These are phyloP conservation scores for Yamadazyma tumulicola DNA, from an alignment of 805 yeast genomes.

Conservation along the genomic window DNA sequence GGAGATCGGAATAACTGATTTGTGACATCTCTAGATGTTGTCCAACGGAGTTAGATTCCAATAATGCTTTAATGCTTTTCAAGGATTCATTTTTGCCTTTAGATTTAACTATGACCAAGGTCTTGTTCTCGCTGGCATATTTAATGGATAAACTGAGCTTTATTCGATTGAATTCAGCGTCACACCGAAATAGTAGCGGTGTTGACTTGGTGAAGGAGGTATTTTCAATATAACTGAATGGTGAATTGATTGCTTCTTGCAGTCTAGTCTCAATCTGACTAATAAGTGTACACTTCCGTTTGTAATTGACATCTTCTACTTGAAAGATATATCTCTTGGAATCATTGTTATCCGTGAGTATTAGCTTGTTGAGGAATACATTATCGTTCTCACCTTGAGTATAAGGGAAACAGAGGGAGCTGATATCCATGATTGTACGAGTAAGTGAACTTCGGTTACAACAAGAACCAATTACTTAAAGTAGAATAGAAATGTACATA, in stretches of 20 bases:
- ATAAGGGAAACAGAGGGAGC: conserved; percentile 34
- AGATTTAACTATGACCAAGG: conserved; percentile 32
- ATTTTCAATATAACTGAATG: conserved; percentile 26
- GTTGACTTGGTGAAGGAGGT: conserved; percentile 7
- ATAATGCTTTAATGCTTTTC: conserved; percentile 10
- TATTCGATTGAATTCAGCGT: conserved; percentile 18
- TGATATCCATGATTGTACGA: no score
- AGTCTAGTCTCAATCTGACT: conserved; percentile 14
- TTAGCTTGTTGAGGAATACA: conserved; percentile 19
- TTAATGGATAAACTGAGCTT: conserved; percentile 27
- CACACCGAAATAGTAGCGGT: conserved; percentile 32
- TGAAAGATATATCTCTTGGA: conserved; percentile 17
- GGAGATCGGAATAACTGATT: conserved; percentile 24
- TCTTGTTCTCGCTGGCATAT: conserved; percentile 12
- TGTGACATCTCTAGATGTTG: conserved; percentile 24
- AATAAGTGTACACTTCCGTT: conserved; percentile 18
- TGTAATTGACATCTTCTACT: conserved; percentile 14
- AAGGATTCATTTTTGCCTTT: conserved; percentile 13
- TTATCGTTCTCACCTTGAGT: conserved; percentile 11
- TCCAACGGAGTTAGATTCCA: conserved; percentile 5
- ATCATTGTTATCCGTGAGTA: conserved; percentile 27
- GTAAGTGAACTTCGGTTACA: no score
- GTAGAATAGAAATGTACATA: no score
- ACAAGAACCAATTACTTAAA: no score
- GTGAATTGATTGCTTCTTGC: conserved; percentile 12